phyloP scores from a whole-genome alignment of 345 rosid species.

The Adansonia digitata region DNA sequence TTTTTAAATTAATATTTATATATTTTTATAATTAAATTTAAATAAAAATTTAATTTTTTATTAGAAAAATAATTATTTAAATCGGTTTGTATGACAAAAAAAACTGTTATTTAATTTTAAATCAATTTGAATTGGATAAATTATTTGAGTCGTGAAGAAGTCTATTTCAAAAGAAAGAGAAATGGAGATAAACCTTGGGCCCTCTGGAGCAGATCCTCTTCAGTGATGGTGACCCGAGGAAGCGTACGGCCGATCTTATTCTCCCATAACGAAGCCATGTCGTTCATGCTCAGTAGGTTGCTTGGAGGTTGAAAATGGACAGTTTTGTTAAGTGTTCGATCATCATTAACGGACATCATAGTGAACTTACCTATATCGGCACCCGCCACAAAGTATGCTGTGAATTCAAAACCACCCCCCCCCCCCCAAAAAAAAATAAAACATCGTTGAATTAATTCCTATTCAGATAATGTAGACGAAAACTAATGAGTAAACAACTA shows the following conservation, averaged over 20 bases:
- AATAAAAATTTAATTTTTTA: no score
- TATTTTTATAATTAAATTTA: no score
- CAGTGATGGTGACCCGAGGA: conserved; percentile 27
- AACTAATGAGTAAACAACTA: not conserved
- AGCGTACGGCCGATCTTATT: conserved; percentile 24
- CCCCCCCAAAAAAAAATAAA: no score
- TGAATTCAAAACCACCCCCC: not conserved
- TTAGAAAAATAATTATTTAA: no score
- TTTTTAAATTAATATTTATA: no score
- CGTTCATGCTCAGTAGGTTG: conserved; percentile 27
- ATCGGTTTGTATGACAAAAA: no score
- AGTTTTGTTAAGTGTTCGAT: conserved; percentile 28
- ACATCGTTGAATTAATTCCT: not conserved
- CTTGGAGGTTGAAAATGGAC: conserved; percentile 30
- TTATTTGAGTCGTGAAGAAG: no score
- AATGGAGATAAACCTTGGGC: conserved; percentile 21
- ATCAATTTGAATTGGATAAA: no score
- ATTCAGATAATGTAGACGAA: not conserved
- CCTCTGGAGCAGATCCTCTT: conserved; percentile 25
- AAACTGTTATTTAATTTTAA: no score
- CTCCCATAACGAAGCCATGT: conserved; percentile 36
- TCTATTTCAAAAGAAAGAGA: not conserved
- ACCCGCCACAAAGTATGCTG: conserved; percentile 37
- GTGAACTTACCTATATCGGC: conserved; percentile 33
- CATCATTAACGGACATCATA: conserved; percentile 18